Evolutionary conservation across 106 monocot species (phyloP).

Genomic region (Dendrobium catenatum): DNA sequence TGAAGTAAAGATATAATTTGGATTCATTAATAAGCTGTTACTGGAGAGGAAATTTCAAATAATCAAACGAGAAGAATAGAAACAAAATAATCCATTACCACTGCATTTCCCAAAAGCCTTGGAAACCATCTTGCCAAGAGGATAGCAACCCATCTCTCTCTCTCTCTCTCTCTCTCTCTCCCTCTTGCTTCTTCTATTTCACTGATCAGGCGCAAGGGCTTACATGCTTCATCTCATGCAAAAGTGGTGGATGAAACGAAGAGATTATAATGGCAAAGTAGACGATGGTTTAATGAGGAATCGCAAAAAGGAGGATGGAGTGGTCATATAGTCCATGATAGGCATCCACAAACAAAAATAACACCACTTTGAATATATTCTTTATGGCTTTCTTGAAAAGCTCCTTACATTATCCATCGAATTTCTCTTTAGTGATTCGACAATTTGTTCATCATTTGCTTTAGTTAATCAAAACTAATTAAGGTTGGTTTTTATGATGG

Average conservation of each 20-base stretch:
- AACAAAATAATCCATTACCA: slow-evolving; percentile 14
- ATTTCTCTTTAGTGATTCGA: background rate
- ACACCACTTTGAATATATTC: background rate
- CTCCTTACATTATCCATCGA: background rate
- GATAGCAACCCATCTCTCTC: slow-evolving; percentile 62
- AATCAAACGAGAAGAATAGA: background rate
- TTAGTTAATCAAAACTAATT: too few relatives aligned
- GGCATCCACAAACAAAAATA: background rate
- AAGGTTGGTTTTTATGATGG: too few relatives aligned
- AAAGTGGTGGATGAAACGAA: background rate
- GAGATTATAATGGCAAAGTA: background rate
- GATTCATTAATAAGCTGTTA: too few relatives aligned
- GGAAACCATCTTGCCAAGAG: slow-evolving; percentile 48
- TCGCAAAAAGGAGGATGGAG: background rate
- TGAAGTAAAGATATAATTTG: too few relatives aligned
- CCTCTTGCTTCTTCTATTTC: background rate
- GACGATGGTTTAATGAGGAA: too few relatives aligned
- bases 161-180: slow-evolving; percentile 8
- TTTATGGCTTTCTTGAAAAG: background rate
- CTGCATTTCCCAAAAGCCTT: slow-evolving; percentile 33
- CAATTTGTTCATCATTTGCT: too few relatives aligned
- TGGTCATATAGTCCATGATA: background rate
- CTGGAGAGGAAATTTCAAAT: too few relatives aligned
- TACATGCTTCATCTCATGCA: background rate
- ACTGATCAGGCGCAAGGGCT: too few relatives aligned